Evolutionary conservation across 2,329 filamentous ascomycete species (phyloP).

Genomic region (Anthostomella pinea): DNA sequence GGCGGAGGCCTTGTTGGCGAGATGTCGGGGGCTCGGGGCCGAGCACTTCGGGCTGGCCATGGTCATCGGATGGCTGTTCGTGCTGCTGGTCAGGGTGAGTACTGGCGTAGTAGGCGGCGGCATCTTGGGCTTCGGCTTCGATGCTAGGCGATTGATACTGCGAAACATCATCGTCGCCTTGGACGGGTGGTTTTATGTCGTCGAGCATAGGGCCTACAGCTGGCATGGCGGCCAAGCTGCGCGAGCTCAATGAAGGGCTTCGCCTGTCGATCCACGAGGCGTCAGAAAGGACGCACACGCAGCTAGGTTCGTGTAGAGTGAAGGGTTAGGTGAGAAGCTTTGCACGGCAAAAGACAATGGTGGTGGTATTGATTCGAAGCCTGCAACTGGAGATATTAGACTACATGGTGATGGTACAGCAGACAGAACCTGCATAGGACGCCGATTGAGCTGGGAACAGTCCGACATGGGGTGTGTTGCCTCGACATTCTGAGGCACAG

Average conservation of each 20-base stretch:
- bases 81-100: conserved; percentile 22
- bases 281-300: too few species aligned
- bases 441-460: neutral
- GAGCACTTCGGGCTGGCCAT: conserved; percentile 32
- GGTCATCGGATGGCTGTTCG: conserved; percentile 21
- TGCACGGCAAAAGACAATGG: too few species aligned
- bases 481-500: too few species aligned
- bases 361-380: conserved; percentile 4
- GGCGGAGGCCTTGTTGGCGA: conserved; percentile 40
- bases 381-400: too few species aligned
- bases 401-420: too few species aligned
- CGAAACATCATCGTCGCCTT: conserved; percentile 32
- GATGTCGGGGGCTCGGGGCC: conserved; percentile 34
- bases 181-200: conserved; percentile 21
- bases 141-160: conserved; percentile 50
- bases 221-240: conserved; percentile 27
- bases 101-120: conserved; percentile 40
- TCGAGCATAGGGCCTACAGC: conserved; percentile 28
- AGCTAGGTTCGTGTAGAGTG: too few species aligned
- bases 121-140: conserved; percentile 42
- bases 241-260: too few species aligned
- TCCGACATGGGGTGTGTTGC: too few species aligned
- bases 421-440: too few species aligned
- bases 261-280: too few species aligned
- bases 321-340: too few species aligned